Evolutionary conservation across 139 green algal species (phyloP).

Genomic region (Chlorella sorokiniana): DNA sequence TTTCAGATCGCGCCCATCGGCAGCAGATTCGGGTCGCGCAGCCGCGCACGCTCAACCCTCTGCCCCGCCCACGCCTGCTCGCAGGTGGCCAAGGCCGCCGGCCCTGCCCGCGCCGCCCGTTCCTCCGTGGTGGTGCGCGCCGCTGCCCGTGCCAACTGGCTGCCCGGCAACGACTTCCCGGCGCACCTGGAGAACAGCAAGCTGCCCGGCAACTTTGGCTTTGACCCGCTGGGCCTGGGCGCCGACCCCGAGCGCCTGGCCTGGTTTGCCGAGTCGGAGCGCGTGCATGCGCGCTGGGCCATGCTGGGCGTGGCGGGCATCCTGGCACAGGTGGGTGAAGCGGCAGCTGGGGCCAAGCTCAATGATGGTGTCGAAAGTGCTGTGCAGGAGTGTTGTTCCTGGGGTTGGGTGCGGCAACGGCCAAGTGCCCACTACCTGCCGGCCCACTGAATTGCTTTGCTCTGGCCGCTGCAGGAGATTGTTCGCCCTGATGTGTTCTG

Average conservation of each 20-base stretch:
- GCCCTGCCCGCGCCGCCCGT: conserved; percentile 15
- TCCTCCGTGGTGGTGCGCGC: conserved; percentile 28
- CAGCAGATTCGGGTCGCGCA: too few species aligned
- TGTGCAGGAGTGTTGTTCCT: too few species aligned
- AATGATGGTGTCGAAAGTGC: too few species aligned
- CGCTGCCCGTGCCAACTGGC: conserved; percentile 39
- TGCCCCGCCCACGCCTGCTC: neutral
- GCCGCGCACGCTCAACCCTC: too few species aligned
- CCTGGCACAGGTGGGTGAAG: conserved; percentile 77
- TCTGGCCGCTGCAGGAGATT: conserved; percentile 60
- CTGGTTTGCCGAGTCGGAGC: conserved; percentile 37
- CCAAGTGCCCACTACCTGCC: too few species aligned
- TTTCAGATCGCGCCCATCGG: too few species aligned
- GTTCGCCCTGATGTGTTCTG: conserved; percentile 75
- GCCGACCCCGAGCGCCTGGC: conserved; percentile 53
- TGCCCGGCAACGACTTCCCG: conserved; percentile 33
- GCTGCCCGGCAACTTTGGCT: conserved; percentile 63
- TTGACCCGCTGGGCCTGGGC: conserved; percentile 79
- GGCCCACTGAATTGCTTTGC: too few species aligned
- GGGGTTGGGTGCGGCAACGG: too few species aligned
- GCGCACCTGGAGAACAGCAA: conserved; percentile 45
- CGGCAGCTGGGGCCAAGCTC: too few species aligned
- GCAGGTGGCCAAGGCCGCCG: conserved; percentile 11
- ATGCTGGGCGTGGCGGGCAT: conserved; percentile 92
- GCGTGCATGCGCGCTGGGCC: conserved; percentile 85